Base-by-base conservation (phyloP, 2,329 filamentous ascomycete genomes). In the Ploettnerulaceae sp. region DNA sequence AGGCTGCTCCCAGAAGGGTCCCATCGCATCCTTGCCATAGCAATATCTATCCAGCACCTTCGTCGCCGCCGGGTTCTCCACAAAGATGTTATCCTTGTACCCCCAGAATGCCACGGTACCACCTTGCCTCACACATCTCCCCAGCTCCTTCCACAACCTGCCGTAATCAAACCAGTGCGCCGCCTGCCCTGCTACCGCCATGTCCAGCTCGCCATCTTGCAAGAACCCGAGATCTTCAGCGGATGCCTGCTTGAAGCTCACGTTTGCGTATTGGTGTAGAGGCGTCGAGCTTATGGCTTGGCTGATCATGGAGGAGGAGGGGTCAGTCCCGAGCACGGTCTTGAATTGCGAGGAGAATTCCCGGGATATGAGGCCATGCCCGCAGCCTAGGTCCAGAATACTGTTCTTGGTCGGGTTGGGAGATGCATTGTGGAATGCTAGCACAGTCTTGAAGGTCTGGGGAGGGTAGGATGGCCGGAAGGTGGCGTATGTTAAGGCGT, bases 91-190 rank as follows among this genome's bases (percentile, higher is more conserved):
- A 63, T 84, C 81, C 57, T 77, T 79, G 63, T 84, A 84, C 2
- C 79, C 79, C 76, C 75, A 83, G 59, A 81, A 79, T 0, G 79
- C 79, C n/a, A 84, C 56, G 0, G 76, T 77, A 12, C 79, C 80
- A 11, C 75, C 75, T 2, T 63, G 61, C 38, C 73, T 69, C 31
- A 82, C 64, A 6, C 79, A 71, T 9, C 77, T 69, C 7, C 66
- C 66, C 47, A 84, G 60, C 57, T 77, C 73, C 0, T 70, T 70
- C 75, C 77, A 84, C 3, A 74, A 69, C 29, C 66, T 68, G 6
- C 52, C 31, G 57, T 76, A 78, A 60, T 83, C 71, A 61, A 85
- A 85, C 81, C 81, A 85, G 60, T 85, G 81, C 31, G 79, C 78
- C 6, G 80, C 72, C 57, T 84, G 79, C 1, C 67, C 72, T 0